Percentiles rank a stretch among this genome's conserved stretches.
phyloP scores from a whole-genome alignment of 768 basidiomycete species.

The Suillus brevipes region DNA sequence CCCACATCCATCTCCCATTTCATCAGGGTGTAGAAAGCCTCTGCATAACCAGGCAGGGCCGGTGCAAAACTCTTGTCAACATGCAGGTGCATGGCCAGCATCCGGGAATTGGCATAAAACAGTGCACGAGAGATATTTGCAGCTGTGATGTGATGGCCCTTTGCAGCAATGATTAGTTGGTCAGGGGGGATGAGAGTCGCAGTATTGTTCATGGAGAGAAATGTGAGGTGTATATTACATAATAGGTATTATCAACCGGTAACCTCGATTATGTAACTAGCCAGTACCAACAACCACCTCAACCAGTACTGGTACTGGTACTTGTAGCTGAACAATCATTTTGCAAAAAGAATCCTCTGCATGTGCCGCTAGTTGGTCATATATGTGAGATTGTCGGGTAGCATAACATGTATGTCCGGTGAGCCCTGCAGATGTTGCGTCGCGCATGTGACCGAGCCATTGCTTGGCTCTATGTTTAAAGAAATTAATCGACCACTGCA shows the following conservation, averaged over 20 bases:
- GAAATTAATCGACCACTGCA: background rate
- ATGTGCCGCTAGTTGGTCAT: background rate
- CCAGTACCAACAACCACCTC: no score
- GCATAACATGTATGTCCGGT: background rate
- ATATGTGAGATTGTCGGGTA: no score
- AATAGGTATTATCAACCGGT: no score
- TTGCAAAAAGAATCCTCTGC: background rate
- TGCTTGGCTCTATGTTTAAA: background rate
- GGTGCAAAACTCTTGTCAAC: background rate
- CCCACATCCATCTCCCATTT: background rate
- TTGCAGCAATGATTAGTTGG: no score
- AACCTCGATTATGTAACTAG: no score
- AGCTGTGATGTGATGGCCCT: background rate
- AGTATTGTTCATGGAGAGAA: no score
- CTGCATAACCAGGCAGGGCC: background rate
- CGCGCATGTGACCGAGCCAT: background rate
- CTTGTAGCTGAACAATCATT: background rate
- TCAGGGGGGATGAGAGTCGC: no score
- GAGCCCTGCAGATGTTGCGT: background rate
- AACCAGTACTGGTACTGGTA: no score
- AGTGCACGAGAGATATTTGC: background rate
- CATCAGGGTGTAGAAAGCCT: background rate
- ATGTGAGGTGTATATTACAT: no score
- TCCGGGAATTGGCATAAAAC: background rate
- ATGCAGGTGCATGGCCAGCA: background rate